Evolutionary conservation across 1,284 basidiomycete genomes (phyloP).

Genomic region (Trametes polyzona): DNA sequence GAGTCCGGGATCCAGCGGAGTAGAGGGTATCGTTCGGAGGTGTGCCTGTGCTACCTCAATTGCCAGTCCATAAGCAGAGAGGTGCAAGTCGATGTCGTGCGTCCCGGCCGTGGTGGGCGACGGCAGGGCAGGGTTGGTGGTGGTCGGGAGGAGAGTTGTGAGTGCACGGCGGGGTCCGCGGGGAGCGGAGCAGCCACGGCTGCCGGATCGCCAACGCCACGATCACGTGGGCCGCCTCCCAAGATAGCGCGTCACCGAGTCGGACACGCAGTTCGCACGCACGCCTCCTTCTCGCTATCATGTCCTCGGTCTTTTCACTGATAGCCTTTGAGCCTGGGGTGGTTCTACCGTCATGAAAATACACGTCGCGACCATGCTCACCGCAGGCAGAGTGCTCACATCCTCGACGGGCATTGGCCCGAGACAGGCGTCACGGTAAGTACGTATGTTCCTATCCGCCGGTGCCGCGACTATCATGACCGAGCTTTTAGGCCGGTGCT

Average conservation of each 20-base stretch:
- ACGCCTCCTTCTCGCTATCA: too few relatives aligned
- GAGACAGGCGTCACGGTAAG: too few relatives aligned
- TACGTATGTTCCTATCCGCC: too few relatives aligned
- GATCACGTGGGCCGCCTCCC: conserved; percentile 9
- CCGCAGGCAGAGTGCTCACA: too few relatives aligned
- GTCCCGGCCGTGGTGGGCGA: neutral
- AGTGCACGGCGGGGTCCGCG: neutral
- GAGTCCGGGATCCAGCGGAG: neutral
- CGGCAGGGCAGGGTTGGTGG: neutral
- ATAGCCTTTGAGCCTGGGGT: too few relatives aligned
- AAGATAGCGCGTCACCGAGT: neutral
- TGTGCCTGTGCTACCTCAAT: neutral
- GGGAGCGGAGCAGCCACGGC: neutral
- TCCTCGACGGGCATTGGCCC: too few relatives aligned
- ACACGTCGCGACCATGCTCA: too few relatives aligned
- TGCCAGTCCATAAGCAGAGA: conserved; percentile 5
- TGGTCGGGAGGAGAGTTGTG: neutral
- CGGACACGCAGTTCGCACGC: too few relatives aligned
- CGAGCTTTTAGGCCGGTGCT: too few relatives aligned
- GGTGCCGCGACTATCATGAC: too few relatives aligned
- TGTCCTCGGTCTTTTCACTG: too few relatives aligned
- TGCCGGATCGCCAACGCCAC: conserved; percentile 6
- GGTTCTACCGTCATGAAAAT: too few relatives aligned
- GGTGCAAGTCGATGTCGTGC: neutral
- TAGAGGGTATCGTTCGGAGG: neutral